Evolutionary conservation across 1,284 basidiomycete genomes (phyloP).

Genomic region (Tremellales sp.): DNA sequence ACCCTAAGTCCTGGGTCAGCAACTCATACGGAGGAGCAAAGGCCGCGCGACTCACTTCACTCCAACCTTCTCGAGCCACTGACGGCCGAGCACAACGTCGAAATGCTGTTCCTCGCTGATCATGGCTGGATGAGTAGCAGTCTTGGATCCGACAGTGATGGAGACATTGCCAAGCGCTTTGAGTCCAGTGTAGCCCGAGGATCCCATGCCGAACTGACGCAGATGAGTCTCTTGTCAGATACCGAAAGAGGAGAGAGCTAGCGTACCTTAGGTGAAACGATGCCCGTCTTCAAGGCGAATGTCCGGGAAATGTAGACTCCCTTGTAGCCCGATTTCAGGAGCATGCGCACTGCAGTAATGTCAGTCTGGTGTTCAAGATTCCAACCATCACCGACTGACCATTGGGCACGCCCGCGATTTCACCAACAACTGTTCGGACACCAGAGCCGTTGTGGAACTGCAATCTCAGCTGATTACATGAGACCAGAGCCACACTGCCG

Average conservation of each 20-base stretch:
- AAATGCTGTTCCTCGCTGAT: conserved; percentile 94
- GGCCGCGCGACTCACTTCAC: conserved; percentile 53
- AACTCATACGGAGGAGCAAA: not conserved
- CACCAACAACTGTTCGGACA: conserved; percentile 85
- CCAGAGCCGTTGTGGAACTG: conserved; percentile 83
- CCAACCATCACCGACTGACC: conserved; percentile 54
- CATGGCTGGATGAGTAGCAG: conserved; percentile 53
- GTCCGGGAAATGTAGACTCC: conserved; percentile 93
- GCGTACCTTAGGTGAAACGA: conserved; percentile 63
- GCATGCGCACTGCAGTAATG: conserved; percentile 73
- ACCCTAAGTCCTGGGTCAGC: conserved; percentile 51
- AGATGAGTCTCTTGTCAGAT: not conserved
- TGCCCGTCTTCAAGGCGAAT: conserved; percentile 84
- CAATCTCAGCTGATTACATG: conserved; percentile 6
- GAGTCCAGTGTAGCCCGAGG: conserved; percentile 45
- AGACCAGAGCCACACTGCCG: not conserved
- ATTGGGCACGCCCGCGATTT: conserved; percentile 81
- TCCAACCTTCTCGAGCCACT: conserved; percentile 87
- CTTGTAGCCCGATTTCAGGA: conserved; percentile 86
- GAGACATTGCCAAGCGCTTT: conserved; percentile 70
- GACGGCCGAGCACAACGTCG: conserved; percentile 88
- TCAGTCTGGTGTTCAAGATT: not conserved
- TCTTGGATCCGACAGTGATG: conserved; percentile 52
- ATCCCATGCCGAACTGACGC: conserved; percentile 32
- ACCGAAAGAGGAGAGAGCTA: not conserved